Evolutionary conservation across 805 yeast species (phyloP), one percentile per base, ranked within the genome.

Genomic region (Myxozyma mucilagina): DNA sequence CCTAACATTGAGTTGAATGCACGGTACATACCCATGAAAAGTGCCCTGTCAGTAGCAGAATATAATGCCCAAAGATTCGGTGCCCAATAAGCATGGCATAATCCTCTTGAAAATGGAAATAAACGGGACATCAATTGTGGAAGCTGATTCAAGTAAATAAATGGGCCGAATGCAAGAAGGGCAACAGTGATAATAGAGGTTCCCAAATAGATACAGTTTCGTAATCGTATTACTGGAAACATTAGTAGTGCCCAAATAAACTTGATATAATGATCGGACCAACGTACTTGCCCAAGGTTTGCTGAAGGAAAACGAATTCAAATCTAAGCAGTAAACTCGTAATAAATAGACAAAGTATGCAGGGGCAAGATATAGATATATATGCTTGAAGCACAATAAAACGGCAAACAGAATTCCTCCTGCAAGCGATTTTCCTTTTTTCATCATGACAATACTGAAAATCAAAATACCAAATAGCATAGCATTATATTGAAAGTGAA

Each of bases 51-150:
- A 13, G 80, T 62, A 66, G 89, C 87, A 1, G 97, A 89, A 74
- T 94, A 94, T 9, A 93, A 68, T 0, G 99, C 97, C 99, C 99
- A 94, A 50, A 91, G 78, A 70, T 94, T 94, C 14, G 99, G 98
- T 0, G 99, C 98, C 98, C 99, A 94, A 75, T 94, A 94, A 0
- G 98, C 97, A 75, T 94, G 99, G 4, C 97, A 94, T 41, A 94
- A 79, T 1, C 98, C 98, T 72, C 98, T 80, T 53, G 96, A 87
- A 72, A 93, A 93, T 5, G 99, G 99, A 75, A 94, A 94, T 36
- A 94, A 75, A 49, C 99, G 79, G 4, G 76, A 71, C 8, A 90
- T 51, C 16, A 94, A 74, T 63, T 89, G 84, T 0, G 88, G 86
- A 52, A 88, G 69, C 38, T 85, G 88, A 1, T 79, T 78, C 67